These are phyloP conservation scores for Vaccinium macrocarpon DNA, from an alignment of 148 eudicot species.

Conservation along the genomic window DNA sequence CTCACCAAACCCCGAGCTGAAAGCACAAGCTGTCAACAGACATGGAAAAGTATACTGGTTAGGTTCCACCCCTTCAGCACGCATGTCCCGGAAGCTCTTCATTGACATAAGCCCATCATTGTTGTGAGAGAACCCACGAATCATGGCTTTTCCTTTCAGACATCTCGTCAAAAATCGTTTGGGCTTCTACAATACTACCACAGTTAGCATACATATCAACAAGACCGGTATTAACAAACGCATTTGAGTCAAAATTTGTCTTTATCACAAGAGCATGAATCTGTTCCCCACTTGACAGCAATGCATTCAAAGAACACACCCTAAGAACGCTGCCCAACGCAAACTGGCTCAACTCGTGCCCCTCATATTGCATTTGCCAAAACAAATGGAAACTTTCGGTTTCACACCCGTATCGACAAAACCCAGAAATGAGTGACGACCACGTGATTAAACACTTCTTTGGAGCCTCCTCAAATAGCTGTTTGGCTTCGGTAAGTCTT, in stretches of 20 bases:
- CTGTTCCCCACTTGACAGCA: constrained; percentile 51
- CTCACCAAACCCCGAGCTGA: constrained; percentile 41
- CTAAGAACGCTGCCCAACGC: constrained; percentile 68
- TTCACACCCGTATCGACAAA: constrained; percentile 48
- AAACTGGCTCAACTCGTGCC: constrained; percentile 57
- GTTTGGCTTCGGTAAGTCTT: constrained; percentile 51
- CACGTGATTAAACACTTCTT: constrained; percentile 65
- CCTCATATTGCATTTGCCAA: constrained; percentile 54
- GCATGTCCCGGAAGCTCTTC: constrained; percentile 52
- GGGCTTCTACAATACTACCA: constrained; percentile 46
- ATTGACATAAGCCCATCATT: constrained; percentile 47
- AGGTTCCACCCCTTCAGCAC: constrained; percentile 48
- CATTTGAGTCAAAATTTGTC: constrained; percentile 40
- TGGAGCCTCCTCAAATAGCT: constrained; percentile 56
- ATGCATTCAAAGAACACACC: constrained; percentile 50
- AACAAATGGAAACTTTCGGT: constrained; percentile 50
- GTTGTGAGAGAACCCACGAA: constrained; percentile 70
- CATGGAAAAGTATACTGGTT: constrained; percentile 79
- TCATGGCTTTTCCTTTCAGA: constrained; percentile 45
- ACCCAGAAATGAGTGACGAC: constrained; percentile 74
- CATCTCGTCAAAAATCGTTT: constrained; percentile 43
- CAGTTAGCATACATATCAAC: constrained; percentile 88
- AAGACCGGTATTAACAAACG: constrained; percentile 53
- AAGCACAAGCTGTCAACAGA: constrained; percentile 55
- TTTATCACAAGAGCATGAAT: constrained; percentile 61